These are phyloP conservation scores for Alternaria triticina DNA, from an alignment of 2,329 filamentous ascomycete species.

Conservation along the genomic window DNA sequence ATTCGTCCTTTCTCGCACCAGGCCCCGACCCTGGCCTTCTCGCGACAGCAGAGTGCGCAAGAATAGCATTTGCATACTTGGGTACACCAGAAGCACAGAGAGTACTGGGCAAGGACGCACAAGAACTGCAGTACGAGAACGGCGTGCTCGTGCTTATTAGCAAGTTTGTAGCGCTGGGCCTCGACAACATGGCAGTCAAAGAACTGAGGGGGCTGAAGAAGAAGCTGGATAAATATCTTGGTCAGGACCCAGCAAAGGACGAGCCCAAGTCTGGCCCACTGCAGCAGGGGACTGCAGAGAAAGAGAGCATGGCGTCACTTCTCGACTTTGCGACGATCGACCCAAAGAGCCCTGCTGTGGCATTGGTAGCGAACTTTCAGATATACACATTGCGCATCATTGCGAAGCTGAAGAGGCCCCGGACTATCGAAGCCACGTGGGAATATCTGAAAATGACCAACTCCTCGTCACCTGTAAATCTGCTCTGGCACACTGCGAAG, in stretches of 20 bases:
- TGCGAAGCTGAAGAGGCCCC: slow-evolving; percentile 64
- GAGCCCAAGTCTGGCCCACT: slow-evolving; percentile 36
- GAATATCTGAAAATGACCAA: slow-evolving; percentile 62
- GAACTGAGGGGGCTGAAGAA: slow-evolving; percentile 72
- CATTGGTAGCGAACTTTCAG: slow-evolving; percentile 70
- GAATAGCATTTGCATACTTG: slow-evolving; percentile 70
- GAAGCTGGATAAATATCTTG: slow-evolving; percentile 58
- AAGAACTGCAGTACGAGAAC: slow-evolving; percentile 72
- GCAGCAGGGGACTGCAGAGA: slow-evolving; percentile 34
- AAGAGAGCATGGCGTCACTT: slow-evolving; percentile 63
- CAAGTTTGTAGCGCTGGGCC: slow-evolving; percentile 68
- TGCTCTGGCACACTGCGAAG: slow-evolving; percentile 60
- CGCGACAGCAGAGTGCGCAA: slow-evolving; percentile 71
- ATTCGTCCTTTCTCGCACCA: slow-evolving; percentile 31
- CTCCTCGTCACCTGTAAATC: slow-evolving; percentile 63
- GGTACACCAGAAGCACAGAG: slow-evolving; percentile 61
- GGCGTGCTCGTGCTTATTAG: slow-evolving; percentile 74
- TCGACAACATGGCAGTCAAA: slow-evolving; percentile 72
- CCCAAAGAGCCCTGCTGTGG: slow-evolving; percentile 42
- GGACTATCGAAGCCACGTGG: slow-evolving; percentile 64
- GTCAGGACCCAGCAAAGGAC: slow-evolving; percentile 9
- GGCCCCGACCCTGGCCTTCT: slow-evolving; percentile 50
- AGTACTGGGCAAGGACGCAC: slow-evolving; percentile 60
- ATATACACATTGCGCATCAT: slow-evolving; percentile 70
- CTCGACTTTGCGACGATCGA: slow-evolving; percentile 64